Evolutionary conservation across 1,139 yeast species (phyloP).

Genomic region (Tardiomyces digboiensis): DNA sequence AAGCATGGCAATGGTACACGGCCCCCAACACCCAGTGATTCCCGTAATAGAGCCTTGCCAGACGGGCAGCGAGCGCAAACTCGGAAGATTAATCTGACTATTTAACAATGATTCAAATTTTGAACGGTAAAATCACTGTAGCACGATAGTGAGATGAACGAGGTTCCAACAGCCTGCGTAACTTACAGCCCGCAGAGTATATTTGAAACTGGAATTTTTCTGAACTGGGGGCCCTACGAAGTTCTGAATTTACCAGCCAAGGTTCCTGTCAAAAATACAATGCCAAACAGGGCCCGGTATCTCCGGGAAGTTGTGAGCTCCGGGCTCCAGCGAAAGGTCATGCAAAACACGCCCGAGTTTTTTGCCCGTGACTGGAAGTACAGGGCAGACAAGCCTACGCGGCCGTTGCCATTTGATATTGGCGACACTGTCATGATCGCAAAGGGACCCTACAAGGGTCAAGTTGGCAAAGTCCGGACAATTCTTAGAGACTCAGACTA

Average conservation of each 20-base stretch:
- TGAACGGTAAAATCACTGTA: too few species aligned
- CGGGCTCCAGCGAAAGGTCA: not conserved
- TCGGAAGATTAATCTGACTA: not conserved
- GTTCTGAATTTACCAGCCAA: too few species aligned
- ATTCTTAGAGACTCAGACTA: not conserved
- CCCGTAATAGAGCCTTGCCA: not conserved
- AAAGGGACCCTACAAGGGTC: constrained; percentile 58
- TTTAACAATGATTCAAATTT: too few species aligned
- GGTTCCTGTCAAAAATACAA: too few species aligned
- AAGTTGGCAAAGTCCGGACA: constrained; percentile 38
- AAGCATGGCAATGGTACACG: not conserved
- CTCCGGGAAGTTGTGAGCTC: not conserved
- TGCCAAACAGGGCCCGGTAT: constrained; percentile 1
- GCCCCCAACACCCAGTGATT: not conserved
- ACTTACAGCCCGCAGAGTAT: too few species aligned
- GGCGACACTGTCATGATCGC: constrained; percentile 45
- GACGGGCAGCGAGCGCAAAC: not conserved
- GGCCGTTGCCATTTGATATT: constrained; percentile 50
- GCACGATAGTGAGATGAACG: too few species aligned
- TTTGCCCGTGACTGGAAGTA: not conserved
- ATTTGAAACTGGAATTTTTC: not conserved
- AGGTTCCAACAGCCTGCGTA: too few species aligned
- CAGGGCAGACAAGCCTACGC: constrained; percentile 25
- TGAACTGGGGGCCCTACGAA: too few species aligned
- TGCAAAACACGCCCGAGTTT: not conserved